Evolutionary conservation across 2,329 filamentous ascomycete genomes (phyloP).

Genomic region (Sporothrix globosa): DNA sequence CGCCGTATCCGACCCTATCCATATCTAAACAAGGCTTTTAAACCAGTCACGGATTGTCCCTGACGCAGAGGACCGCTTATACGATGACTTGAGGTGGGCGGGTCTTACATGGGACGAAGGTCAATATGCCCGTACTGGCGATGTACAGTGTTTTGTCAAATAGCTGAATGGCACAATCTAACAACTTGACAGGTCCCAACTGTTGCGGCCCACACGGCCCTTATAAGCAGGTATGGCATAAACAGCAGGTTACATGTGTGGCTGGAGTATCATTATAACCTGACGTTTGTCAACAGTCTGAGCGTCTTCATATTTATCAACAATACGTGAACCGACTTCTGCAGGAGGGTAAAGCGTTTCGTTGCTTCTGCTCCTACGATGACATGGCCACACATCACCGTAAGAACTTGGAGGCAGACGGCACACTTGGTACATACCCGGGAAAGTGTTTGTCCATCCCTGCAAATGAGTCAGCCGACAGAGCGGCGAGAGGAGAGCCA

Average conservation of each 20-base stretch:
- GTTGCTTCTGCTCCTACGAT: slow-evolving; percentile 85
- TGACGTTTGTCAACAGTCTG: slow-evolving; percentile 59
- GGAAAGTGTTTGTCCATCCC: slow-evolving; percentile 72
- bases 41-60: slow-evolving; percentile 74
- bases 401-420: slow-evolving; percentile 61
- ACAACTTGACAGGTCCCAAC: slow-evolving; percentile 64
- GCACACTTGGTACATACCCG: slow-evolving; percentile 51
- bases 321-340: slow-evolving; percentile 71
- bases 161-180: slow-evolving; percentile 27
- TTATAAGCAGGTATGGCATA: slow-evolving; percentile 70
- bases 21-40: neutral
- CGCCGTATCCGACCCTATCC: neutral
- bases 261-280: neutral
- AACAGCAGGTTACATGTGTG: neutral
- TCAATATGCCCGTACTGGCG: slow-evolving; percentile 40
- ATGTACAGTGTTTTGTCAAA: neutral
- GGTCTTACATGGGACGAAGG: slow-evolving; percentile 93
- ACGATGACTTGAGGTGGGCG: slow-evolving; percentile 83
- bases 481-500: slow-evolving; percentile 68
- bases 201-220: slow-evolving; percentile 80
- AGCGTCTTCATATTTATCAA: slow-evolving; percentile 74
- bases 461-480: slow-evolving; percentile 67
- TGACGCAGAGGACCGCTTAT: slow-evolving; percentile 77
- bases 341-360: slow-evolving; percentile 74
- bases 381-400: slow-evolving; percentile 69